Conservation (phyloP, 2,329 filamentous ascomycete genomes). For the Epichloe aotearoae region DNA sequence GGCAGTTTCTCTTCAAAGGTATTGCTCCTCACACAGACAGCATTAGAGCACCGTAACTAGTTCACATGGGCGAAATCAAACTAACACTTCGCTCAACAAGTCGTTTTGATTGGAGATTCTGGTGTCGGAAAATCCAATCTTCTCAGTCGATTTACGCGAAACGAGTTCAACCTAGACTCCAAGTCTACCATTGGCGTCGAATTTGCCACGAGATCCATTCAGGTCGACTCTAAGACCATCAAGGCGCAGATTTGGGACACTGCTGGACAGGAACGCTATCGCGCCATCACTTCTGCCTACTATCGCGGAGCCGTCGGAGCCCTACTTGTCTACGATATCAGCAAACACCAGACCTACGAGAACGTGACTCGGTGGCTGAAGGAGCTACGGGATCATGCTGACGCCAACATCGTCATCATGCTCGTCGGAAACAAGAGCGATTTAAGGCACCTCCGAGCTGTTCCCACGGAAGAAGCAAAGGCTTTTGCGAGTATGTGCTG, state of each 20-base stretch:
- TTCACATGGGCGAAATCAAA: constrained; percentile 8
- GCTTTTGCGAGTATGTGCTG: constrained; percentile 72
- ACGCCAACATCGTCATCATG: constrained; percentile 99
- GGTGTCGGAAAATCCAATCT: constrained; percentile 99
- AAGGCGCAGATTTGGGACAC: constrained; percentile 99
- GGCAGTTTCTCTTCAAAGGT: constrained; percentile 98
- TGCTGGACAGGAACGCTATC: constrained; percentile 95
- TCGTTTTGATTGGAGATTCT: constrained; percentile 97
- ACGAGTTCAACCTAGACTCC: constrained; percentile 99
- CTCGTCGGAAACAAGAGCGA: constrained; percentile 99
- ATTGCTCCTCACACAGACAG: constrained; percentile 17
- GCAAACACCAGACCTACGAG: constrained; percentile 98
- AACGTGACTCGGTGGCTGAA: constrained; percentile 99
- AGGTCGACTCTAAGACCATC: constrained; percentile 99
- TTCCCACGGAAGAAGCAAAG: constrained; percentile 96
- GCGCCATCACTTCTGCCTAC: constrained; percentile 97
- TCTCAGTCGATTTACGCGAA: constrained; percentile 96
- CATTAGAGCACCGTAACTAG: constrained; percentile 3
- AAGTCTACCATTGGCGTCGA: constrained; percentile 99
- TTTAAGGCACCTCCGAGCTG: constrained; percentile 94
- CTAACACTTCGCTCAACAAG: constrained; percentile 34
- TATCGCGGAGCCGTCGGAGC: constrained; percentile 96
- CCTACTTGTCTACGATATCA: constrained; percentile 97
- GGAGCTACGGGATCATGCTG: constrained; percentile 93
- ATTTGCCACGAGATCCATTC: constrained; percentile 95